A percentile compares a stretch with the other conserved stretches of the same genome.
These are phyloP conservation scores for Diaporthe nobilis DNA, from an alignment of 2,329 filamentous ascomycete species.

Conservation along the genomic window DNA sequence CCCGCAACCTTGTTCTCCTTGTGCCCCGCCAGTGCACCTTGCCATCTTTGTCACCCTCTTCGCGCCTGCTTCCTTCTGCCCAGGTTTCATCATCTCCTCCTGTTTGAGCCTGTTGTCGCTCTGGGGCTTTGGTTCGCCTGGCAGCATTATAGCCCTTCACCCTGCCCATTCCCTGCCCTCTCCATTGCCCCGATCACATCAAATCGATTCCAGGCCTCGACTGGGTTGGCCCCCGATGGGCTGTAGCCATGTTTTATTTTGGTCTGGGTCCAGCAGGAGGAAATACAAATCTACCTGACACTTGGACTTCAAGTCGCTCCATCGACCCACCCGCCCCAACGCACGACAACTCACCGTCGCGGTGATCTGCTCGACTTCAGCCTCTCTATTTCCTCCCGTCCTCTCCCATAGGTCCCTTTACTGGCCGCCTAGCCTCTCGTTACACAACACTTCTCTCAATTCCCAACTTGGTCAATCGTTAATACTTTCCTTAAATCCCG, in stretches of 20 bases:
- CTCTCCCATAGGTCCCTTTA: conserved; percentile 32
- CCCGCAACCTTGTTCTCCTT: conserved; percentile 17
- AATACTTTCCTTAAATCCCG: conserved; percentile 20
- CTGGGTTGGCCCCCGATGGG: conserved; percentile 37
- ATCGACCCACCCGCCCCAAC: conserved; percentile 33
- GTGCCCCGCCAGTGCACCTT: conserved; percentile 10
- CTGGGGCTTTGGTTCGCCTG: conserved; percentile 35
- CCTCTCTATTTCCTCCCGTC: conserved; percentile 26
- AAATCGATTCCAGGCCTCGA: conserved; percentile 25
- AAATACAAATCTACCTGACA: conserved; percentile 34
- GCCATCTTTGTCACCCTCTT: conserved; percentile 30
- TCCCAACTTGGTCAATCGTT: conserved; percentile 36
- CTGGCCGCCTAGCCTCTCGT: conserved; percentile 35
- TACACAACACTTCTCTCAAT: conserved; percentile 22
- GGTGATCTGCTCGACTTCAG: conserved; percentile 20
- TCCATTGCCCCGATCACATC: conserved; percentile 3
- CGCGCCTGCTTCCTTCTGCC: conserved; percentile 18
- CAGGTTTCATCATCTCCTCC: conserved; percentile 41
- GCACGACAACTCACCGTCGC: conserved; percentile 37
- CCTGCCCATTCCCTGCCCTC: conserved; percentile 17
- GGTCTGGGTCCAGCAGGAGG: conserved; percentile 37
- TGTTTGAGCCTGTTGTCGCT: conserved; percentile 25
- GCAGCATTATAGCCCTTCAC: conserved; percentile 20
- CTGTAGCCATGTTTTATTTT: conserved; percentile 36
- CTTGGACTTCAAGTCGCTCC: not conserved